Base-by-base conservation (phyloP, 495 filamentous ascomycete genomes). In the Hamigera avellanea region DNA sequence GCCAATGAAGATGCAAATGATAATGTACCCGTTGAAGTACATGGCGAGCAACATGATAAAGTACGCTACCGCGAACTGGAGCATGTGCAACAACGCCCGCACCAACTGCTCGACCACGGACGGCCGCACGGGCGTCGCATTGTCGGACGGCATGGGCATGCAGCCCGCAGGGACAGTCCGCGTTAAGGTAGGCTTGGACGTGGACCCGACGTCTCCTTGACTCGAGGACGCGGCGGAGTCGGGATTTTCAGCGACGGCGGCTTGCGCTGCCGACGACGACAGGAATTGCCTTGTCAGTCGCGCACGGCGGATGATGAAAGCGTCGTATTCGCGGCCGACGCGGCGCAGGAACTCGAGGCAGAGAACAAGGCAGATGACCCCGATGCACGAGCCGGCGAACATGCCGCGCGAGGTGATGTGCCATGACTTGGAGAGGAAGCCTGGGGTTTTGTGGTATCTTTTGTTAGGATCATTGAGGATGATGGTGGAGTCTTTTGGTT, bases 331-430 rank as follows among this genome's bases (percentile, higher is more conserved):
- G 36, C 69, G 65, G 29, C 64, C 55, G 1, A 64, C 14, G 5
- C 78, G 73, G 15, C 80, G 75, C 6, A 85, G 57, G 35, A 76
- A 55, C 44, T 85, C 80, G 26, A 85, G 72, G 4, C 53, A 36
- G 9, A 83, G 55, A 29, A 80, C 78, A 16, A 85, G 68, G 9
- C 65, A 54, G 41, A 81, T 62, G 14, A 78, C 72, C 16, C 78
- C 79, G 47, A 87, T 79, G 54, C 82, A 86, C 27, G 73, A 72
- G 15, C 73, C 79, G 8, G 76, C 78, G 43, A 87, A 83, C 53
- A 71, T 74, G 38, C 67, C 72, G 0, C 35, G 43, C 0, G 74
- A 77, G 10, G 53, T 71, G 41, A 84, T 67, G 37, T 78, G 77
- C 80, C 80, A 87, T 8, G 64, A 56, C 8, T 48, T 43, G 6